These are phyloP conservation scores for Porpolomopsis calyptriformis DNA, from an alignment of 768 basidiomycete species.

Conservation along the genomic window DNA sequence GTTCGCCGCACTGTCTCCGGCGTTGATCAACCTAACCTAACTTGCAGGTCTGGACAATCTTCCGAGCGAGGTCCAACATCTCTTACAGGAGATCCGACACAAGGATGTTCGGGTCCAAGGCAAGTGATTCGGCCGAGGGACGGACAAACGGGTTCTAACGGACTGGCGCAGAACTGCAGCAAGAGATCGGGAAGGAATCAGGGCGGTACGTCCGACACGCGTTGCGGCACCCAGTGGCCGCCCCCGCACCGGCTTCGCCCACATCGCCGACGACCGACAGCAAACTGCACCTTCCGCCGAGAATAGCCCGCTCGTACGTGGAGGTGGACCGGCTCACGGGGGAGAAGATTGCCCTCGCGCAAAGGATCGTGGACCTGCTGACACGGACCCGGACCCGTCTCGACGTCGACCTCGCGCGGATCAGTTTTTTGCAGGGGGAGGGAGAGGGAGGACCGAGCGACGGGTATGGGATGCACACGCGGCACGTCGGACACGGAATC, in stretches of 20 bases:
- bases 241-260: not conserved
- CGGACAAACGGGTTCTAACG: not conserved
- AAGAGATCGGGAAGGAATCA: conserved; percentile 30
- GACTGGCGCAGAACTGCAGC: conserved; percentile 27
- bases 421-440: conserved; percentile 26
- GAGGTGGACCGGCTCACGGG: conserved; percentile 27
- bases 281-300: conserved; percentile 22
- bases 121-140: not conserved
- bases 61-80: conserved; percentile 35
- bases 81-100: conserved; percentile 34
- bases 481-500: conserved; percentile 22
- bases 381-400: conserved; percentile 31
- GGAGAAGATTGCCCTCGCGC: conserved; percentile 30
- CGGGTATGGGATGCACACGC: conserved; percentile 10
- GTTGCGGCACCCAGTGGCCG: conserved; percentile 14
- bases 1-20: conserved; percentile 17
- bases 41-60: conserved; percentile 35
- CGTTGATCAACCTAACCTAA: conserved; percentile 5
- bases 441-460: not conserved
- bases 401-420: conserved; percentile 31
- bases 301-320: conserved; percentile 25
- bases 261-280: conserved; percentile 8
- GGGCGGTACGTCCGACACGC: conserved; percentile 29
- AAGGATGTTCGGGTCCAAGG: conserved; percentile 33
- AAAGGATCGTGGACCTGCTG: conserved; percentile 33